These are phyloP conservation scores for Alternaria atra DNA, from an alignment of 2,329 filamentous ascomycete genomes.

Conservation along the genomic window DNA sequence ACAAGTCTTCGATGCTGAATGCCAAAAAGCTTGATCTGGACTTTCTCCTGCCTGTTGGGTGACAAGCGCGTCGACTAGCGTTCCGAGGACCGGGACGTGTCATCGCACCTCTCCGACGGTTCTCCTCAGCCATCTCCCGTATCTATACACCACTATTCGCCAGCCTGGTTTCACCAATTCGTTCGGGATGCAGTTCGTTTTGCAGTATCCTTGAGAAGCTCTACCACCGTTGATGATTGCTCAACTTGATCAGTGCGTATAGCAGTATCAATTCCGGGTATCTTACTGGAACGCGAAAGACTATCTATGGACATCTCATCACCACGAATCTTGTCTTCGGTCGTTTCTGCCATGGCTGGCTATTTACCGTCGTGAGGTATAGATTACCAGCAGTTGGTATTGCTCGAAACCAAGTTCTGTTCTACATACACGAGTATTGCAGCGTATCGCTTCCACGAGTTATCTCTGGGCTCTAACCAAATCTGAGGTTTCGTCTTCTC, in stretches of 20 bases:
- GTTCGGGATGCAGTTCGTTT: neutral
- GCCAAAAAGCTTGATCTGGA: constrained; percentile 27
- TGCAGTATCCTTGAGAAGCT: neutral
- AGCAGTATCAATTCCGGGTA: neutral
- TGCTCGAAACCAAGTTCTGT: neutral
- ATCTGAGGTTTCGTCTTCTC: neutral
- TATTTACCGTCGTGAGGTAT: neutral
- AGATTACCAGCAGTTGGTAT: neutral
- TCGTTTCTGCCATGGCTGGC: neutral
- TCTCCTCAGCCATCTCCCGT: neutral
- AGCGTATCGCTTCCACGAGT: neutral
- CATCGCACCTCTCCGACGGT: constrained; percentile 14
- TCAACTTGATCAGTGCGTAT: neutral
- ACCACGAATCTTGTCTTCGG: neutral
- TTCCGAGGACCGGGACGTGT: constrained; percentile 9
- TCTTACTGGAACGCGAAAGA: neutral
- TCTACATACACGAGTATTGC: neutral
- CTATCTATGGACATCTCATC: neutral
- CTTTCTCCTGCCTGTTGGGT: constrained; percentile 31
- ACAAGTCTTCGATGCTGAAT: constrained; percentile 14
- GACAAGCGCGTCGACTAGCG: constrained; percentile 26
- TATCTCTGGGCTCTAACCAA: neutral
- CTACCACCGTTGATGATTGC: neutral
- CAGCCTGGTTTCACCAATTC: neutral
- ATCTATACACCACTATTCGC: neutral